Base-by-base conservation (phyloP, 140 eudicot species). In the Cichorium intybus region DNA sequence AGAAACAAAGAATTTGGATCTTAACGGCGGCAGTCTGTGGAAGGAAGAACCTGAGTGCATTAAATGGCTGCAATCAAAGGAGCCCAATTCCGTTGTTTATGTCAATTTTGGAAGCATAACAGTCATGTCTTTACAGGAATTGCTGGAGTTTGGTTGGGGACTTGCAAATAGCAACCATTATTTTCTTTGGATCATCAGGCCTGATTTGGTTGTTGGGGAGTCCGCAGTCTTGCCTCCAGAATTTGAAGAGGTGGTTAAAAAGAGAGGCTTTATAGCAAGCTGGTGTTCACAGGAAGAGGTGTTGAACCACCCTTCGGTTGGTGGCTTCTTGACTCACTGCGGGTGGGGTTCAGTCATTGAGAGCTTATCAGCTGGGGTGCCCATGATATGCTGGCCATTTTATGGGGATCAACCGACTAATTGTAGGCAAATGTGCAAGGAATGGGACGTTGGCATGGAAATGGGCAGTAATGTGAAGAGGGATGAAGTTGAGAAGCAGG, bases 61-160 rank as follows among this genome's bases (percentile, higher is more conserved):
- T 16, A 21, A 73, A 7, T 73, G 78, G 78, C 78, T 73, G n/a
- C 18, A 64, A 16, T 55, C 68, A 6, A 65, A 65, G 29, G 33
- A 56, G 65, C 69, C 76, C 6, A 47, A 23, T 7, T 58, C 67
- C 0, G 75, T 70, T 11, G 14, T 70, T 28, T 70, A 65, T 18
- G 73, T 74, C 5, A 74, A 55, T 54, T 72, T 72, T 21, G 77
- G 77, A 21, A 72, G 77, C 34, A 3, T 64, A 2, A 60, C 58
- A 12, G 62, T 47, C 11, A 74, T 63, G 54, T 17, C 49, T 0
- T 23, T 8, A 33, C 20, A 56, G 22, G 66, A 74, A 1, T 24
- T 74, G 45, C 6, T 56, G 0, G 79, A 74, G 29, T 48, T 74
- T 24, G 79, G 67, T 17, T 64, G 79, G 79, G 79, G 79, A 17